A percentile compares a stretch with the other conserved stretches of the same genome.
phyloP scores from a whole-genome alignment of 768 basidiomycete species.

The Amanita muscaria region DNA sequence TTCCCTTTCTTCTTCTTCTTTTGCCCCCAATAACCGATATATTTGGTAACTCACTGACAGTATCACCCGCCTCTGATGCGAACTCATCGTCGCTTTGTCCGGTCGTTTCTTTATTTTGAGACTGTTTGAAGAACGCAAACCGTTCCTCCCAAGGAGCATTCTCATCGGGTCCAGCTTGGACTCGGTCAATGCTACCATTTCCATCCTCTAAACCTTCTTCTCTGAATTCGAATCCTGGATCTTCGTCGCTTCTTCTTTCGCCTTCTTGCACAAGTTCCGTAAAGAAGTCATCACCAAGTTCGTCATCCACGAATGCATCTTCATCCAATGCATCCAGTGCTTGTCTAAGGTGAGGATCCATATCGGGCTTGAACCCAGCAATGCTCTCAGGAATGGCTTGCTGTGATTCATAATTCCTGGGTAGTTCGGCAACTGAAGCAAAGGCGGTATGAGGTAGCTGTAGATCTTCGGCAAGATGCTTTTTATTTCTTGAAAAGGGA shows the following conservation, averaged over 20 bases:
- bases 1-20: constrained; percentile 58
- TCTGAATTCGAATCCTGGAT: constrained; percentile 56
- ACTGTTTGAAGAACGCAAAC: constrained; percentile 72
- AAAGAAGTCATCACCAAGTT: constrained; percentile 70
- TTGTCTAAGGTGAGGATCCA: constrained; percentile 94
- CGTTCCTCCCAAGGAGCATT: constrained; percentile 64
- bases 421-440: constrained; percentile 66
- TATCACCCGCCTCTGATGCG: constrained; percentile 71
- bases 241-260: constrained; percentile 54
- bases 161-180: constrained; percentile 21
- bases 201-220: constrained; percentile 37
- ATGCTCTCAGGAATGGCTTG: constrained; percentile 77
- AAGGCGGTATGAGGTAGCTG: constrained; percentile 64
- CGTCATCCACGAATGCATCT: constrained; percentile 85
- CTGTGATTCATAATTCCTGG: constrained; percentile 65
- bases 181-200: constrained; percentile 16
- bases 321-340: constrained; percentile 91
- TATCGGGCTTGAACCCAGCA: constrained; percentile 85
- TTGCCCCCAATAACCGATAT: constrained; percentile 77
- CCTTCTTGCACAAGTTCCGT: constrained; percentile 62
- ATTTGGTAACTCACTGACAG: constrained; percentile 60
- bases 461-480: constrained; percentile 23
- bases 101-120: constrained; percentile 37
- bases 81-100: constrained; percentile 42
- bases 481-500: constrained; percentile 35